phyloP scores from a whole-genome alignment of 176 grass and related monocot species.

The Lolium rigidum region DNA sequence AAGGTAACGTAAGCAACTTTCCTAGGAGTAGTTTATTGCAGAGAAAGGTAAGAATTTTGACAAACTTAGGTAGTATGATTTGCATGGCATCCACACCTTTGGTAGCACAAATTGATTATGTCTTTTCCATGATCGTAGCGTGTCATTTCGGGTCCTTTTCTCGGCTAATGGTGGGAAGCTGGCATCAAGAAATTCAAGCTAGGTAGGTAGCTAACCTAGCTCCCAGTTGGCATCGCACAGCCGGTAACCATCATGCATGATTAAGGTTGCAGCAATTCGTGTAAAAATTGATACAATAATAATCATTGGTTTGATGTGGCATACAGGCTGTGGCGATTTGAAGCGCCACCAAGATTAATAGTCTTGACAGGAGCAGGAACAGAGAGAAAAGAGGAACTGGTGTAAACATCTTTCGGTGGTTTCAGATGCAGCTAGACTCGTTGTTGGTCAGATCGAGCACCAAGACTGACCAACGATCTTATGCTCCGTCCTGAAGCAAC shows the following conservation, averaged over 20 bases:
- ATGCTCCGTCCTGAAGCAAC: constrained; percentile 45
- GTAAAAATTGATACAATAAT: background rate
- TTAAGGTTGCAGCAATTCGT: constrained; percentile 17
- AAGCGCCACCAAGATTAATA: constrained; percentile 41
- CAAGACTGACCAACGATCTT: background rate
- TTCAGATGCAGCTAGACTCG: background rate
- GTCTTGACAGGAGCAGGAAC: background rate
- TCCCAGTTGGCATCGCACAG: constrained; percentile 37
- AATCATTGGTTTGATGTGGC: constrained; percentile 13
- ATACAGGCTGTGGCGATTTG: constrained; percentile 49
- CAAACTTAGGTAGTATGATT: constrained; percentile 29
- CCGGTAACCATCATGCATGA: constrained; percentile 34
- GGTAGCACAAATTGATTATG: constrained; percentile 14
- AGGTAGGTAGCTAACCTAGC: background rate
- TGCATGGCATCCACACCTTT: constrained; percentile 37
- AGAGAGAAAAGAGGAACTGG: background rate
- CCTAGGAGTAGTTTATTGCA: constrained; percentile 29
- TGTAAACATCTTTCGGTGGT: constrained; percentile 27
- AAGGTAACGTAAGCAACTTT: constrained; percentile 52
- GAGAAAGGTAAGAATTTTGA: constrained; percentile 8
- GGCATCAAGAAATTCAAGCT: constrained; percentile 12
- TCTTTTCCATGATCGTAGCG: background rate
- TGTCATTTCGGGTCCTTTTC: constrained; percentile 18
- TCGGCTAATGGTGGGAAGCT: constrained; percentile 33
- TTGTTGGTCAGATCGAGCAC: background rate